These are phyloP conservation scores for Nematodospora anomalae DNA, from an alignment of 1,139 yeast genomes.

Conservation along the genomic window DNA sequence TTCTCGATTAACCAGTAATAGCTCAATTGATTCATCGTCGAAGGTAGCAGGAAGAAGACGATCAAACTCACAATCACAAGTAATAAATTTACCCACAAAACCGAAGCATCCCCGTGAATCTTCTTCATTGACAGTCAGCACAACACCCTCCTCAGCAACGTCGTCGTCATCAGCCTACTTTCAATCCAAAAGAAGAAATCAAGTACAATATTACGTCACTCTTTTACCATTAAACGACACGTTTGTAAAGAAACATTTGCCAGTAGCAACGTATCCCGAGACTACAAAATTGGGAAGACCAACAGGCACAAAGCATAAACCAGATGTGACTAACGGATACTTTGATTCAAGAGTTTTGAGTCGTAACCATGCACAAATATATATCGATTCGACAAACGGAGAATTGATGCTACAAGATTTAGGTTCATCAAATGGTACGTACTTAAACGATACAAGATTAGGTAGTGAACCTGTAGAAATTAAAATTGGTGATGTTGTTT, in stretches of 20 bases:
- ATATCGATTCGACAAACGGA: slow-evolving; percentile 67
- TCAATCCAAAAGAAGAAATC: slow-evolving; percentile 29
- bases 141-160: slow-evolving; percentile 9
- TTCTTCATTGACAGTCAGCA: slow-evolving; percentile 5
- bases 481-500: slow-evolving; percentile 73
- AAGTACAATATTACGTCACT: slow-evolving; percentile 56
- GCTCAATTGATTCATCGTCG: slow-evolving; percentile 2
- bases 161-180: slow-evolving; percentile 15
- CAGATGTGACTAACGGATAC: slow-evolving; percentile 82
- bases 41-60: slow-evolving; percentile 25
- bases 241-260: slow-evolving; percentile 74
- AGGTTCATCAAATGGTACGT: slow-evolving; percentile 93
- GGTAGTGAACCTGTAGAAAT: slow-evolving; percentile 65
- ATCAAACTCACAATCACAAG: slow-evolving; percentile 44
- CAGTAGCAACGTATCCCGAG: slow-evolving; percentile 80
- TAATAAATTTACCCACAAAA: slow-evolving; percentile 17
- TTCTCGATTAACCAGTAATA: slow-evolving; percentile 3
- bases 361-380: slow-evolving; percentile 90
- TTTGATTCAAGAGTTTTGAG: slow-evolving; percentile 93
- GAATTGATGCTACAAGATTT: slow-evolving; percentile 78
- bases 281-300: slow-evolving; percentile 88
- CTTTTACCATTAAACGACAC: slow-evolving; percentile 78
- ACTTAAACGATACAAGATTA: slow-evolving; percentile 73
- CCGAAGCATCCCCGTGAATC: slow-evolving; percentile 6
- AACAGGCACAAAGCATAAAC: slow-evolving; percentile 68